These are phyloP conservation scores for Westerdykella sp. DNA, from an alignment of 2,329 filamentous ascomycete genomes.

Conservation along the genomic window DNA sequence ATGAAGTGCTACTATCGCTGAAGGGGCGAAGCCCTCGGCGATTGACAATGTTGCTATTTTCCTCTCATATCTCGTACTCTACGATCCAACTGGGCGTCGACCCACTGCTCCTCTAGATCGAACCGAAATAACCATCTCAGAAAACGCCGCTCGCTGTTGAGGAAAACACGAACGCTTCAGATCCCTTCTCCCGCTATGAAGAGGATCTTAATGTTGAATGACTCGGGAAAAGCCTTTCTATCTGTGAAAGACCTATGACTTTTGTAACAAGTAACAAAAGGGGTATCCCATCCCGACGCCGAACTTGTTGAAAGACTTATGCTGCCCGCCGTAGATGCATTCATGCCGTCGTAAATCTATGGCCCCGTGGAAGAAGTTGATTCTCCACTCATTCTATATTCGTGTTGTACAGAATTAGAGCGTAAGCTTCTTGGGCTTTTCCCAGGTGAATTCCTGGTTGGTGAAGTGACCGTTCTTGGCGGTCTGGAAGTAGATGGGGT, in stretches of 20 bases:
- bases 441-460: conserved; percentile 97
- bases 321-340: conserved; percentile 34
- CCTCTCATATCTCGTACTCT: no score
- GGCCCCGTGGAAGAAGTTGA: conserved; percentile 36
- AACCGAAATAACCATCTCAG: no score
- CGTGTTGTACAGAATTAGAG: conserved; percentile 52
- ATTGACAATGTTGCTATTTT: no score
- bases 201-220: conserved; percentile 5
- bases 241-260: conserved; percentile 23
- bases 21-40: no score
- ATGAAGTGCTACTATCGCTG: no score
- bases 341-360: conserved; percentile 30
- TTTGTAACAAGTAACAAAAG: conserved; percentile 25
- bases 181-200: background rate
- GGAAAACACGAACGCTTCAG: background rate
- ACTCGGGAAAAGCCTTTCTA: conserved; percentile 24
- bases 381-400: conserved; percentile 33
- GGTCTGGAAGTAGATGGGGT: conserved; percentile 96
- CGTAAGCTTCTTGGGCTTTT: conserved; percentile 93
- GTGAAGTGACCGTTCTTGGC: conserved; percentile 99
- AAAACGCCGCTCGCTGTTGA: background rate
- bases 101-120: no score
- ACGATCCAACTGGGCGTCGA: no score
- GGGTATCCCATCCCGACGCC: conserved; percentile 34
- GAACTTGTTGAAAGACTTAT: conserved; percentile 38